Percentiles rank a stretch among this genome's conserved stretches.
Evolutionary conservation across 164 flowering plant species (phyloP).

Genomic region (Nelumbo lutea): DNA sequence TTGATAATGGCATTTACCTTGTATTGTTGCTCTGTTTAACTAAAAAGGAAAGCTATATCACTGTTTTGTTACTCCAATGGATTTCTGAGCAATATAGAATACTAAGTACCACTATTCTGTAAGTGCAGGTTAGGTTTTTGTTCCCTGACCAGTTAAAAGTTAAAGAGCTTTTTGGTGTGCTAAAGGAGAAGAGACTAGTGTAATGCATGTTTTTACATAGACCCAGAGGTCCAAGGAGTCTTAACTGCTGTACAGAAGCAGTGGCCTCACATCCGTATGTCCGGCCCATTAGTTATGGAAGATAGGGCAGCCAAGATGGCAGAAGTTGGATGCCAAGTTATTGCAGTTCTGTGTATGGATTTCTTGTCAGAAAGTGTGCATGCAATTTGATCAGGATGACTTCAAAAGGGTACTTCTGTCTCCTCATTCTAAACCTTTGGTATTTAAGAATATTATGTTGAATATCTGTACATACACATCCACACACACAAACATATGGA

Average conservation of each 20-base stretch:
- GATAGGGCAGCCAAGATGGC: slow-evolving; percentile 95
- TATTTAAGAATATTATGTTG: neutral
- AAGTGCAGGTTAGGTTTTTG: slow-evolving; percentile 78
- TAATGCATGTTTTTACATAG: slow-evolving; percentile 98
- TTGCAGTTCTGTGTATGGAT: slow-evolving; percentile 91
- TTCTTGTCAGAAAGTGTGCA: slow-evolving; percentile 99
- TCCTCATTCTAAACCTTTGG: neutral
- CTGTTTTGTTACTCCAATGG: neutral
- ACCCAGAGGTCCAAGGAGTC: slow-evolving; percentile 97
- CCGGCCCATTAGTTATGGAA: slow-evolving; percentile 97
- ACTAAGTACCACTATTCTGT: slow-evolving; percentile 28
- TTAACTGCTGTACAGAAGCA: slow-evolving; percentile 83
- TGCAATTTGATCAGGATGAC: slow-evolving; percentile 96
- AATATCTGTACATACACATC: too few species aligned
- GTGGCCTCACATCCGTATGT: slow-evolving; percentile 94
- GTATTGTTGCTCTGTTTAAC: slow-evolving; percentile 1
- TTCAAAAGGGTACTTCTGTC: slow-evolving; percentile 54
- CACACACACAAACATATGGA: slow-evolving; percentile 67
- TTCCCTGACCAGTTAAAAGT: slow-evolving; percentile 74
- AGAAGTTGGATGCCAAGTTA: slow-evolving; percentile 72
- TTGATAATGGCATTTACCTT: too few species aligned
- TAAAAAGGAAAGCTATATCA: neutral
- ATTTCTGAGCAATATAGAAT: neutral
- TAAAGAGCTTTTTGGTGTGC: slow-evolving; percentile 66
- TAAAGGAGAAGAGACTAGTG: slow-evolving; percentile 86